Base-by-base conservation (phyloP, 169 alveolate genomes). In the Eimeria tenella region DNA sequence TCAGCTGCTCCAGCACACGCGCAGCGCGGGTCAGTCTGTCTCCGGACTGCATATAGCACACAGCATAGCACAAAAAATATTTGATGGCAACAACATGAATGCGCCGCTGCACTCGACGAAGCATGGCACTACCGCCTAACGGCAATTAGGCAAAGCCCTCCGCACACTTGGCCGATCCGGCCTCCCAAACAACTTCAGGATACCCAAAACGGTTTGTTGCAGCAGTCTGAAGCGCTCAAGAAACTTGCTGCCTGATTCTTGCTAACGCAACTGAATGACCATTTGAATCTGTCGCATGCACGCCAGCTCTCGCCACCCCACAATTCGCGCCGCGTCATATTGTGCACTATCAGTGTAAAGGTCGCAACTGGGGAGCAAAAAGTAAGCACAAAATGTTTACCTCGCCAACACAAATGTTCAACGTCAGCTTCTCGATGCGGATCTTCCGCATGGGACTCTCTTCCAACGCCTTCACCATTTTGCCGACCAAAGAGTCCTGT, bases 21-120 rank as follows among this genome's bases (percentile, higher is more conserved):
- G 99, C 99, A 13, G 99, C 99, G 89, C 99, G 98, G 23, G 99
- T 99, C 94, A 99, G 98, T 86, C 99, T 97, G 97, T 99, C 99
- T 19, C 99, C 99, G 77, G 99, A 95, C 95, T 95, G 96, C 86
- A 93, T 53, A 60, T 31, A 11, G 68, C 23, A 42, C 3, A 87
- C 56, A 87, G 19, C 21, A 63, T 19, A 87, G n/a, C 25, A 11
- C 75, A 65, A 11, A 7, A n/a, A 53, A 77, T 17, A 58, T 11
- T 58, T 58, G 5, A 1, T 10, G 19, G 68, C 21, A 58, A 58
- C 19, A 3, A 11, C 68, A 58, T 58, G 68, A 10, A 58, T 58
- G 68, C 68, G 68, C 68, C 11, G 74, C 23, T 63, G 0, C 23
- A 63, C 0, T 63, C 74, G 25, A 63, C n/a, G 3, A 63, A n/a